Evolutionary conservation across 345 rosid species (phyloP).

Genomic region (Populus ilicifolia): DNA sequence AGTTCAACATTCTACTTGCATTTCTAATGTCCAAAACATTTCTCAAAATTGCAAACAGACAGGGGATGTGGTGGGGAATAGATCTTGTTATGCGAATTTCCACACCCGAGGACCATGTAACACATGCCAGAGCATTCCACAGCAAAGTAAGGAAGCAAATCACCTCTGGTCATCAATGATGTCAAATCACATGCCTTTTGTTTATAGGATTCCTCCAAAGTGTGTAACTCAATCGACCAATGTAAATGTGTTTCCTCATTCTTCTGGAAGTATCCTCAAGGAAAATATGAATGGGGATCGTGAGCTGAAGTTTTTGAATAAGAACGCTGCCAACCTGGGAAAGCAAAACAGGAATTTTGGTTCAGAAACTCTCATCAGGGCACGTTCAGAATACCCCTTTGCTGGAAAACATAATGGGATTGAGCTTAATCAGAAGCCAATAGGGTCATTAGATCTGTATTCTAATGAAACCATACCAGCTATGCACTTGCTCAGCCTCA

Average conservation of each 20-base stretch:
- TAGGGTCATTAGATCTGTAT: constrained; percentile 47
- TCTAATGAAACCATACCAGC: constrained; percentile 81
- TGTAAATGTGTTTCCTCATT: constrained; percentile 26
- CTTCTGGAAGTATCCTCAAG: constrained; percentile 30
- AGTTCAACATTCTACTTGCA: constrained; percentile 35
- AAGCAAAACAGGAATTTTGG: constrained; percentile 46
- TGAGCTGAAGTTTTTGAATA: constrained; percentile 35
- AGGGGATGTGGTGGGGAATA: constrained; percentile 40
- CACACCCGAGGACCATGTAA: constrained; percentile 36
- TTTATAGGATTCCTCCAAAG: constrained; percentile 34
- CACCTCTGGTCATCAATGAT: constrained; percentile 45
- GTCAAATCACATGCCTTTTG: constrained; percentile 43
- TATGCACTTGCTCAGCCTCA: constrained; percentile 85
- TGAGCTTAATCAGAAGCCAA: constrained; percentile 18
- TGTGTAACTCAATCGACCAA: constrained; percentile 33
- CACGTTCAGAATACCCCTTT: constrained; percentile 38
- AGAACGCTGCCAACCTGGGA: constrained; percentile 37
- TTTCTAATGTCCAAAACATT: constrained; percentile 34
- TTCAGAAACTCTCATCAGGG: constrained; percentile 32
- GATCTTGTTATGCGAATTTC: constrained; percentile 31
- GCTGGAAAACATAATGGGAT: constrained; percentile 48
- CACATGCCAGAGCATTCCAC: constrained; percentile 45
- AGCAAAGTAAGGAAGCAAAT: constrained; percentile 44
- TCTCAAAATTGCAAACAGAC: constrained; percentile 41
- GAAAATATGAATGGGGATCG: constrained; percentile 26